A percentile compares a stretch with the other conserved stretches of the same genome.
These are phyloP conservation scores for Cucurbita moschata DNA, from an alignment of 306 rosid species.

Conservation along the genomic window DNA sequence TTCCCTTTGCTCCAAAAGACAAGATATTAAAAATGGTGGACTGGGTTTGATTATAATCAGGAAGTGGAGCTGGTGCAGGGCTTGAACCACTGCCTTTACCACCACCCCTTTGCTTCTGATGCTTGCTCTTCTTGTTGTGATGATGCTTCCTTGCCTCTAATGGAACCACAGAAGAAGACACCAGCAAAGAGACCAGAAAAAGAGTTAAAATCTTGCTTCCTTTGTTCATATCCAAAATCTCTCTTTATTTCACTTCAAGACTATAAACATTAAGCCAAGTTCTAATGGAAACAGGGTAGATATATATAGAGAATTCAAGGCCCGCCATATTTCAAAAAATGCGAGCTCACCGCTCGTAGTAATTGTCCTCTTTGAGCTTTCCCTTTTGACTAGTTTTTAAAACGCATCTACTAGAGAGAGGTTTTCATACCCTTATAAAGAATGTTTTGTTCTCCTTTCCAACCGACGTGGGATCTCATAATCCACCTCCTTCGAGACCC, in stretches of 20 bases:
- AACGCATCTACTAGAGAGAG: no score
- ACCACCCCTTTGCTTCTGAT: constrained; percentile 20
- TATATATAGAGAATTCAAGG: constrained; percentile 5
- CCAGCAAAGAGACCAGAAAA: constrained; percentile 19
- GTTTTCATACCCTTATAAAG: no score
- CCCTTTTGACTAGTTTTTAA: no score
- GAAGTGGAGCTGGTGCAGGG: constrained; percentile 39
- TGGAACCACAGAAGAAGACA: constrained; percentile 22
- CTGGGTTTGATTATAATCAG: constrained; percentile 17
- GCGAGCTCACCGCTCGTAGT: background rate
- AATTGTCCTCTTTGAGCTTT: background rate
- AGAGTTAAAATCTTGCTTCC: constrained; percentile 18
- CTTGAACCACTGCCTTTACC: constrained; percentile 12
- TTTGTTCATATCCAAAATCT: constrained; percentile 19
- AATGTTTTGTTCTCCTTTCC: no score
- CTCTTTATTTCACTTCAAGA: background rate
- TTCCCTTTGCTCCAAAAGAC: constrained; percentile 74
- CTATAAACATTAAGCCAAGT: background rate
- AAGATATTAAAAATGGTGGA: constrained; percentile 30
- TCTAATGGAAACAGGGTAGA: background rate
- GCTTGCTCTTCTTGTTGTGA: constrained; percentile 30
- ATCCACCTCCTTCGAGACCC: no score
- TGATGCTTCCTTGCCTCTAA: constrained; percentile 57
- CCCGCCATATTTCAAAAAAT: background rate
- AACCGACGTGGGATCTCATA: no score